Percentiles rank a stretch among this genome's conserved stretches.
These are phyloP conservation scores for Colletotrichum spaethianum DNA, from an alignment of 2,329 filamentous ascomycete species.

Conservation along the genomic window DNA sequence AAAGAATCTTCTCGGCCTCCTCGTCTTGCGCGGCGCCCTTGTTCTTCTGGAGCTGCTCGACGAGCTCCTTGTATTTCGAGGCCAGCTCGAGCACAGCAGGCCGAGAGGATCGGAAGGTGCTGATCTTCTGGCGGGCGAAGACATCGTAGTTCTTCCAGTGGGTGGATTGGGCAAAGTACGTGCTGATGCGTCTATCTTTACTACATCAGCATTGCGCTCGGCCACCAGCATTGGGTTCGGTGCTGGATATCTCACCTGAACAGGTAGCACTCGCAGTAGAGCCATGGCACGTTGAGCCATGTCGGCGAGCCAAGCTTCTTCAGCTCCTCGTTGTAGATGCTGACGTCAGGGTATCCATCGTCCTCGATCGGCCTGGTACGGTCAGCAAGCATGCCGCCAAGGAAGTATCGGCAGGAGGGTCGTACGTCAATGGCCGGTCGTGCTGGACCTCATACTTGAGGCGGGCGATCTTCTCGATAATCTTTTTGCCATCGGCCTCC, in stretches of 20 bases:
- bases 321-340: slow-evolving; percentile 88
- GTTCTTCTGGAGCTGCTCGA: slow-evolving; percentile 72
- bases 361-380: slow-evolving; percentile 76
- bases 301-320: slow-evolving; percentile 78
- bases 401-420: neutral
- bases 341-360: slow-evolving; percentile 83
- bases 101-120: slow-evolving; percentile 92
- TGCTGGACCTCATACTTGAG: slow-evolving; percentile 98
- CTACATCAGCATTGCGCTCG: slow-evolving; percentile 37
- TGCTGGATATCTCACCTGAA: slow-evolving; percentile 72
- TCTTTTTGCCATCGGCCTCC: slow-evolving; percentile 85
- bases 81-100: slow-evolving; percentile 88
- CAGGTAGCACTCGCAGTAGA: slow-evolving; percentile 94
- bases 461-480: slow-evolving; percentile 82
- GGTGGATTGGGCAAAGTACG: slow-evolving; percentile 80
- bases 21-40: slow-evolving; percentile 69
- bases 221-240: neutral
- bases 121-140: slow-evolving; percentile 90
- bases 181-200: slow-evolving; percentile 76
- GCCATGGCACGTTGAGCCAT: slow-evolving; percentile 91
- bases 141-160: slow-evolving; percentile 94
- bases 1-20: slow-evolving; percentile 82
- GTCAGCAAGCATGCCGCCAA: slow-evolving; percentile 23
- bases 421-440: slow-evolving; percentile 82
- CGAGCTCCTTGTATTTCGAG: slow-evolving; percentile 81